A percentile compares a stretch with the other conserved stretches of the same genome.
Evolutionary conservation across 805 yeast genomes (phyloP).

Genomic region (Maudiozyma saulgeensis): DNA sequence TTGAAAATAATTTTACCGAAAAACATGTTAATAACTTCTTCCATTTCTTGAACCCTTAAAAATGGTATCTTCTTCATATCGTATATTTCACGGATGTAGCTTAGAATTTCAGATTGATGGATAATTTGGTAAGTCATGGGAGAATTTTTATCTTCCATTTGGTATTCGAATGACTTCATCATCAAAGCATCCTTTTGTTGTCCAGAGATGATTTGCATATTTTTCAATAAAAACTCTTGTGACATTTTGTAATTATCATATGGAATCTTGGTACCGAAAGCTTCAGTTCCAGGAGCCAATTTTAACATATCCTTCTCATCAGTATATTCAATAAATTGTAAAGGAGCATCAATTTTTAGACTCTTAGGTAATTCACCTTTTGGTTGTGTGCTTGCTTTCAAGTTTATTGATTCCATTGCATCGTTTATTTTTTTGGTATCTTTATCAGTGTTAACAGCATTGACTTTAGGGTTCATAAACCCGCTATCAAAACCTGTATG

Average conservation of each 20-base stretch:
- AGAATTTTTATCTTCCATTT: conserved; percentile 40
- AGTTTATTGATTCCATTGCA: conserved; percentile 4
- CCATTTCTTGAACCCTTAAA: conserved; percentile 27
- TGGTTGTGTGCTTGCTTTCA: background rate
- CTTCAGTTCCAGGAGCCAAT: conserved; percentile 52
- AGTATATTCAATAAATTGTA: conserved; percentile 22
- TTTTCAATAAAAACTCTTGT: conserved; percentile 44
- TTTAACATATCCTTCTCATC: conserved; percentile 43
- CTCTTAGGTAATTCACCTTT: background rate
- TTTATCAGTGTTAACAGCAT: conserved; percentile 8
- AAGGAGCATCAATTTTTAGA: conserved; percentile 2
- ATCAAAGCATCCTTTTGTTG: conserved; percentile 85
- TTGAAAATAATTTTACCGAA: conserved; percentile 46
- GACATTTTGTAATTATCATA: conserved; percentile 38
- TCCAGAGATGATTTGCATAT: conserved; percentile 63
- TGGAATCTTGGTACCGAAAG: conserved; percentile 49
- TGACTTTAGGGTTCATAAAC: conserved; percentile 49
- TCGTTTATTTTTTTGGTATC: conserved; percentile 5
- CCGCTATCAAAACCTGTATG: conserved; percentile 89
- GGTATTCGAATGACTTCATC: conserved; percentile 85
- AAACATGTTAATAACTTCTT: conserved; percentile 51
- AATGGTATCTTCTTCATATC: conserved; percentile 29
- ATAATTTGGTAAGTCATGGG: conserved; percentile 54
- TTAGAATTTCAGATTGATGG: conserved; percentile 70
- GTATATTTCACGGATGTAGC: conserved; percentile 46